Evolutionary conservation across 441 rosid genomes (phyloP).

Genomic region (Brassica hybrid): DNA sequence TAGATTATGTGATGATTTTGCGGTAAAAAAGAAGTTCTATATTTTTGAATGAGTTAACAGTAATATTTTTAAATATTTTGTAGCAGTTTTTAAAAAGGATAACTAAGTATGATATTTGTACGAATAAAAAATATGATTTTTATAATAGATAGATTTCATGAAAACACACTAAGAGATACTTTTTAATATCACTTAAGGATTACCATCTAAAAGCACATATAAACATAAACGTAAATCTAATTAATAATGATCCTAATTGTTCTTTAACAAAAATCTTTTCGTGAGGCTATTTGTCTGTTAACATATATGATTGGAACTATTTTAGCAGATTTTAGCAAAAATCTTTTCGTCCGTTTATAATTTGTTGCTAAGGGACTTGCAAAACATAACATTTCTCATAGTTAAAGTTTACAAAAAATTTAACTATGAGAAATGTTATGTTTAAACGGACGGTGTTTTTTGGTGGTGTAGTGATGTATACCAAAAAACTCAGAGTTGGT

Average conservation of each 20-base stretch:
- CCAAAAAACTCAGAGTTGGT: no score
- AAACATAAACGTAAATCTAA: background rate
- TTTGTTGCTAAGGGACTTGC: no score
- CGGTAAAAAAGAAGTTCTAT: no score
- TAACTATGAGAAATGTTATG: background rate
- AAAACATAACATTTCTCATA: no score
- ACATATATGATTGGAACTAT: background rate
- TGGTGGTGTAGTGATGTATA: no score
- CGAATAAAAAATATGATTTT: background rate
- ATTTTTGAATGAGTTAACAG: background rate
- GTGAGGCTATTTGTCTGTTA: background rate
- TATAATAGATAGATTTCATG: background rate
- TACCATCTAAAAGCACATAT: background rate
- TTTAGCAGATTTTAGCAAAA: no score
- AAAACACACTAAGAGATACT: background rate
- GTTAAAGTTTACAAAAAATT: background rate
- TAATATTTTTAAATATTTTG: background rate
- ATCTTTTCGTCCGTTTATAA: no score
- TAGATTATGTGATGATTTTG: background rate
- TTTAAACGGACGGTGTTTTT: no score
- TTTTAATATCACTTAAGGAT: background rate
- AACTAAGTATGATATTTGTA: no score
- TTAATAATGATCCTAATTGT: background rate
- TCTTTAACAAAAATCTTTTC: background rate
- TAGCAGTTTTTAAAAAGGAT: background rate